These are phyloP conservation scores for Pleurotus pulmonarius DNA, from an alignment of 768 basidiomycete species.

Conservation along the genomic window DNA sequence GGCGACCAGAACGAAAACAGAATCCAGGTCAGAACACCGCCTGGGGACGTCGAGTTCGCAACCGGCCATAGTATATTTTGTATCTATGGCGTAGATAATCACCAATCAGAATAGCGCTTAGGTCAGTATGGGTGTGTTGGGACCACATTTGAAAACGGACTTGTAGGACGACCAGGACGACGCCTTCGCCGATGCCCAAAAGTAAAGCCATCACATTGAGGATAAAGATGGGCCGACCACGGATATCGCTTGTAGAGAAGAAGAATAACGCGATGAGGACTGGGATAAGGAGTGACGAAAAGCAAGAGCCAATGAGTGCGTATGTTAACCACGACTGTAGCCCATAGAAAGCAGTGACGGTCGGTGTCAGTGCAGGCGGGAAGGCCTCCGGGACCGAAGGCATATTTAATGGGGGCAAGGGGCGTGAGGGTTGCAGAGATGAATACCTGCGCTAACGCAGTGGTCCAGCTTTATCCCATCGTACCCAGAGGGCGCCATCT, in stretches of 20 bases:
- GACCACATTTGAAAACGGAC: background rate
- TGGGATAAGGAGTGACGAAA: constrained; percentile 26
- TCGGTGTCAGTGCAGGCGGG: background rate
- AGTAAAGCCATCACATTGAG: constrained; percentile 26
- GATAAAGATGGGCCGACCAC: constrained; percentile 25
- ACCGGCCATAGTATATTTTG: background rate
- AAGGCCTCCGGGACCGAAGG: background rate
- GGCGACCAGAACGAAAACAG: constrained; percentile 24
- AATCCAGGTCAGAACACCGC: background rate
- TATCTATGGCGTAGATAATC: background rate
- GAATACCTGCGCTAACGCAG: background rate
- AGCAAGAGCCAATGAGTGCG: constrained; percentile 23
- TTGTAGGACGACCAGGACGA: constrained; percentile 19
- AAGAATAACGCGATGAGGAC: constrained; percentile 26
- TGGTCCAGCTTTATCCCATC: background rate
- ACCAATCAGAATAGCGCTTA: background rate
- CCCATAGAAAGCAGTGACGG: background rate
- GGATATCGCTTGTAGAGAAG: constrained; percentile 23
- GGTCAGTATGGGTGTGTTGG: too few species aligned
- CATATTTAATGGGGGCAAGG: background rate
- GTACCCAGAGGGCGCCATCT: too few species aligned
- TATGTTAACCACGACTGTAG: constrained; percentile 12
- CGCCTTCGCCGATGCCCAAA: constrained; percentile 20
- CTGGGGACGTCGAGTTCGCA: background rate
- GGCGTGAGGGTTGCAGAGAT: background rate